A percentile compares a stretch with the other conserved stretches of the same genome.
Evolutionary conservation across 768 basidiomycete genomes (phyloP).

Genomic region (Mycena chlorophos): DNA sequence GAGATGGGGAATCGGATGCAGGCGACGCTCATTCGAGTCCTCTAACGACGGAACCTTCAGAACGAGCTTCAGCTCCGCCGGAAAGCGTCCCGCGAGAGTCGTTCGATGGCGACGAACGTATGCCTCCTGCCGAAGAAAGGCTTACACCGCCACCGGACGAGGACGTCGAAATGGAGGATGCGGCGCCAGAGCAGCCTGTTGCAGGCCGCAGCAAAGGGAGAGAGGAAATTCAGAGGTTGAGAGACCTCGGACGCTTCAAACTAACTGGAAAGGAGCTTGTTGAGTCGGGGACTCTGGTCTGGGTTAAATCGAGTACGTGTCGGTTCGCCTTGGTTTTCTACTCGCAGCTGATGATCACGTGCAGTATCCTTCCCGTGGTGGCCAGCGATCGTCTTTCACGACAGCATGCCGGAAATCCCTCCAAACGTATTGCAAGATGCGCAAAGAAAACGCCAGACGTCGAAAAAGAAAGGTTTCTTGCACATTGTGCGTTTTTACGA

Average conservation of each 20-base stretch:
- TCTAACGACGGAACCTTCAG: constrained; percentile 40
- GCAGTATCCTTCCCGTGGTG: constrained; percentile 78
- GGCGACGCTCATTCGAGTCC: constrained; percentile 41
- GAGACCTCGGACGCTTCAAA: constrained; percentile 10
- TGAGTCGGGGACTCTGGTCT: constrained; percentile 67
- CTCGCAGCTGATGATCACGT: neutral
- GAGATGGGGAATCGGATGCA: constrained; percentile 22
- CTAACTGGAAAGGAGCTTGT: constrained; percentile 13
- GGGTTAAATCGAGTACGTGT: constrained; percentile 80
- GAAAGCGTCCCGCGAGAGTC: no score
- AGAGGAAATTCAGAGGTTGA: neutral
- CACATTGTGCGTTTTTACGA: constrained; percentile 85
- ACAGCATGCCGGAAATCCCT: constrained; percentile 61
- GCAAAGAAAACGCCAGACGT: constrained; percentile 30
- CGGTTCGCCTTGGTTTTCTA: no score
- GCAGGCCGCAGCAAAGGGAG: neutral
- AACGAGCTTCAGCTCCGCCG: no score
- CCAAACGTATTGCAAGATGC: constrained; percentile 32
- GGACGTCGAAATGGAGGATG: no score
- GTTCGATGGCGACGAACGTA: no score
- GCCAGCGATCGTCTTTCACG: constrained; percentile 77
- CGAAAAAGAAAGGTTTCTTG: constrained; percentile 41
- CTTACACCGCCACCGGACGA: neutral
- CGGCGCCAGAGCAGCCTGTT: no score
- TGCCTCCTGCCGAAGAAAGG: neutral